Base-by-base conservation (phyloP, 2,329 filamentous ascomycete genomes). In the Aspergillus puulaauensis region DNA sequence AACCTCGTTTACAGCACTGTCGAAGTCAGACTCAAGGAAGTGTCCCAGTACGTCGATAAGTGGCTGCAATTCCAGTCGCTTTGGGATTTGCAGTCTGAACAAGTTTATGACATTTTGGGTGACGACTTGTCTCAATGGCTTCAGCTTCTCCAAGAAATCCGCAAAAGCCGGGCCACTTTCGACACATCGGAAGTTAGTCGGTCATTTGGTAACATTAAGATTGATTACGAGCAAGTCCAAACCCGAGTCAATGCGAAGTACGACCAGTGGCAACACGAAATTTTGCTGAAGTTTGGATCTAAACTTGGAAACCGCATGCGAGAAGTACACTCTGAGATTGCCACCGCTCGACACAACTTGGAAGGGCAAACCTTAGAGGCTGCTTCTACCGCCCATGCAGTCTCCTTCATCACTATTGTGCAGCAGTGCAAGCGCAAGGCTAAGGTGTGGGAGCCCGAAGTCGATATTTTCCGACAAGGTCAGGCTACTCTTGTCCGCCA, bases 241-340 rank as follows among this genome's bases (percentile, higher is more conserved):
- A 91, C 93, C 57, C 97, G 96, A 76, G 95, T 99, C 74, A 99
- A 98, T 69, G 91, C 92, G 67, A 99, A 98, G 74, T 99, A 99
- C 72, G 96, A 99, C 71, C 93, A 98, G 74, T 99, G 96, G 95
- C 95, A 99, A 74, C 91, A 97, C 68, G 95, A 99, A 64, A 96
- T 99, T 55, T 82, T 98, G 39, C 85, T 90, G 66, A 96, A 96
- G 72, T 99, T 99, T 75, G 95, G 92, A 39, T 84, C 85, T 56
- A 91, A 95, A 56, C 88, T 99, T 46, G 91, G 93, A 47, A 90
- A 86, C 62, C 90, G 93, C 50, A 96, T 98, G 87, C 86, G 91
- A 49, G 95, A 99, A 69, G 89, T 97, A 4, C 92, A 95, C 67
- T 88, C 90, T 12, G 93, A 98, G 61, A 90, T 99, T 59, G 90